These are phyloP conservation scores for Metschnikowia santaceciliae DNA, from an alignment of 805 yeast species.

Conservation along the genomic window DNA sequence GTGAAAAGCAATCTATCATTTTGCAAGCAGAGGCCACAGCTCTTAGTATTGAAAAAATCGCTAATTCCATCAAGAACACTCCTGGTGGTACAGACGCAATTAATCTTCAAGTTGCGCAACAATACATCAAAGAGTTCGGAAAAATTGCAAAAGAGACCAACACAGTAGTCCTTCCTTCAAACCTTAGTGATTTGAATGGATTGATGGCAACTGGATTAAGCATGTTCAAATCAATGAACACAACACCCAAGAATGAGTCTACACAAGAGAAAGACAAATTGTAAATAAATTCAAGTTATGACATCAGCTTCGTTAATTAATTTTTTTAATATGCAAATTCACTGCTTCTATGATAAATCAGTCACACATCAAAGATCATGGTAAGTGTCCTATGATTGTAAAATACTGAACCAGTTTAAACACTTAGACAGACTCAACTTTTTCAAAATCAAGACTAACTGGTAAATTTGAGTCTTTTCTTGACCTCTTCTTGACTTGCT, in stretches of 20 bases:
- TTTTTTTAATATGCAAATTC: neutral
- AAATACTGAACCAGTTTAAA: neutral
- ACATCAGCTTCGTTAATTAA: conserved; percentile 3
- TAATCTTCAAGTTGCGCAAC: conserved; percentile 74
- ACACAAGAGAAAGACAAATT: neutral
- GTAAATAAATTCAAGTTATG: conserved; percentile 5
- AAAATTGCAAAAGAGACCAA: conserved; percentile 79
- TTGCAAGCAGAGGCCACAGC: conserved; percentile 72
- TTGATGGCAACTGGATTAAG: conserved; percentile 76
- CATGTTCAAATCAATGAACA: conserved; percentile 54
- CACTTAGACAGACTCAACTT: conserved; percentile 11
- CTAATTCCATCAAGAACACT: conserved; percentile 62
- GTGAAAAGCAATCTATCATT: conserved; percentile 68
- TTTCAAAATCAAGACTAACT: conserved; percentile 29
- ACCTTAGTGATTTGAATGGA: conserved; percentile 67
- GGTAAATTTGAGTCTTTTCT: conserved; percentile 58
- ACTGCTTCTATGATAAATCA: neutral
- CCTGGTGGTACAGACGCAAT: conserved; percentile 77
- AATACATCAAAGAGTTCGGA: conserved; percentile 76
- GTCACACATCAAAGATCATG: neutral
- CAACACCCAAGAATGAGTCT: conserved; percentile 1
- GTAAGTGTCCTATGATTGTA: neutral
- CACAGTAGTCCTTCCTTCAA: conserved; percentile 73
- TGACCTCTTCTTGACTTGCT: conserved; percentile 31
- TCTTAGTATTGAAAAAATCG: conserved; percentile 58